phyloP scores from a whole-genome alignment of 2,329 filamentous ascomycete genomes.

The Diaporthe sp. region DNA sequence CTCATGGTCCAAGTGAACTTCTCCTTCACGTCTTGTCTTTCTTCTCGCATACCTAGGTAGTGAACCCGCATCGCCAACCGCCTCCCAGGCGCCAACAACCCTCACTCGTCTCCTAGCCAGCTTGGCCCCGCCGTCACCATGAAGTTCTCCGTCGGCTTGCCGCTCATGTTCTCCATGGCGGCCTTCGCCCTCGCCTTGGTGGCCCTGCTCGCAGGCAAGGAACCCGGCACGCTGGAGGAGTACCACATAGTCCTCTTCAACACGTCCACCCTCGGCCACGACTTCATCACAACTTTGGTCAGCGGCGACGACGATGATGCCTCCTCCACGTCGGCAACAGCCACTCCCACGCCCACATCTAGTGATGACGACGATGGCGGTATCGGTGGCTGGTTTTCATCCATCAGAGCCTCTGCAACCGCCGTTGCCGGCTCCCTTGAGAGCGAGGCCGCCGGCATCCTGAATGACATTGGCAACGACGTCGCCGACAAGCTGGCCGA shows the following conservation, averaged over 20 bases:
- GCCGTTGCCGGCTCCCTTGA: conserved; percentile 41
- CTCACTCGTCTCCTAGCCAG: background rate
- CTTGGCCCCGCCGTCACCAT: conserved; percentile 16
- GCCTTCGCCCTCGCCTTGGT: conserved; percentile 54
- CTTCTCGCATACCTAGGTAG: background rate
- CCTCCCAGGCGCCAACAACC: background rate
- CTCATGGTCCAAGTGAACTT: background rate
- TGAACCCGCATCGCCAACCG: background rate
- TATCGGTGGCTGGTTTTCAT: conserved; percentile 36
- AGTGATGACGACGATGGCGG: conserved; percentile 39
- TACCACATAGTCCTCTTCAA: conserved; percentile 57
- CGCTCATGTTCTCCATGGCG: conserved; percentile 50
- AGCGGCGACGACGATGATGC: conserved; percentile 8
- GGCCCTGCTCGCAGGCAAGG: conserved; percentile 54
- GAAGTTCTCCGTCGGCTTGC: conserved; percentile 42
- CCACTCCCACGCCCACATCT: conserved; percentile 40
- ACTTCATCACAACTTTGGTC: conserved; percentile 47
- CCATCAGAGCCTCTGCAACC: conserved; percentile 36
- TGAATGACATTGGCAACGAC: conserved; percentile 50
- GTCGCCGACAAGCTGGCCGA: conserved; percentile 44
- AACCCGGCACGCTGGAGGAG: conserved; percentile 52
- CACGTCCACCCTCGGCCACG: conserved; percentile 55
- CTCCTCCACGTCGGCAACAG: conserved; percentile 44
- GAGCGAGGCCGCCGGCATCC: conserved; percentile 42
- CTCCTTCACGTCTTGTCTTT: background rate